These are phyloP conservation scores for Malassezia pachydermatis DNA, from an alignment of 1,284 basidiomycete species.

Conservation along the genomic window DNA sequence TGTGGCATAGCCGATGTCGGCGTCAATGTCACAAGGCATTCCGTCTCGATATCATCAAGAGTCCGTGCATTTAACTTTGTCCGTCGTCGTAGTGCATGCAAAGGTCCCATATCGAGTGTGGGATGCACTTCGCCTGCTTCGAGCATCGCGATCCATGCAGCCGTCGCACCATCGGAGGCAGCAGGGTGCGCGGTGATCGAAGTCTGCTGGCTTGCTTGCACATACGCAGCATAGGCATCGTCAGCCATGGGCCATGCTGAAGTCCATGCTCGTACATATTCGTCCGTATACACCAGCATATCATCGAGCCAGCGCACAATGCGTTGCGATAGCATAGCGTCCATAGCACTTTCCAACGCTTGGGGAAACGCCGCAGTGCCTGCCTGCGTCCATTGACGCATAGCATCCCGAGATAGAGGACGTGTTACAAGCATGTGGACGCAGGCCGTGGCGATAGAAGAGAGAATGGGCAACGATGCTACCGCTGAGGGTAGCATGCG, in stretches of 20 bases:
- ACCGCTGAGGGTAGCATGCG: neutral
- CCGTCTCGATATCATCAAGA: conserved; percentile 18
- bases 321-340: conserved; percentile 17
- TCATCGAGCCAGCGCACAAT: conserved; percentile 3
- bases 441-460: neutral
- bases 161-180: conserved; percentile 16
- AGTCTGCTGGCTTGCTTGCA: too few species aligned
- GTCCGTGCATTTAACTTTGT: conserved; percentile 18
- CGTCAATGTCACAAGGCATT: conserved; percentile 10
- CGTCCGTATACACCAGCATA: conserved; percentile 14
- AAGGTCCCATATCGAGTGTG: conserved; percentile 3
- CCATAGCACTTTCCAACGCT: conserved; percentile 22
- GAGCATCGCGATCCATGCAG: conserved; percentile 13
- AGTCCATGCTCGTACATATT: neutral
- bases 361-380: conserved; percentile 18
- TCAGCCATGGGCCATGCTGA: neutral
- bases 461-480: neutral
- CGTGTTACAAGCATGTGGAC: neutral
- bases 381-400: too few species aligned
- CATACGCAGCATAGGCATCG: neutral
- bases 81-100: conserved; percentile 11
- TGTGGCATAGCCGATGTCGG: neutral
- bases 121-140: neutral
- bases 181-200: neutral
- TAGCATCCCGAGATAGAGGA: neutral